These are phyloP conservation scores for Exophiala oligosperma DNA, from an alignment of 2,329 filamentous ascomycete species.

Conservation along the genomic window DNA sequence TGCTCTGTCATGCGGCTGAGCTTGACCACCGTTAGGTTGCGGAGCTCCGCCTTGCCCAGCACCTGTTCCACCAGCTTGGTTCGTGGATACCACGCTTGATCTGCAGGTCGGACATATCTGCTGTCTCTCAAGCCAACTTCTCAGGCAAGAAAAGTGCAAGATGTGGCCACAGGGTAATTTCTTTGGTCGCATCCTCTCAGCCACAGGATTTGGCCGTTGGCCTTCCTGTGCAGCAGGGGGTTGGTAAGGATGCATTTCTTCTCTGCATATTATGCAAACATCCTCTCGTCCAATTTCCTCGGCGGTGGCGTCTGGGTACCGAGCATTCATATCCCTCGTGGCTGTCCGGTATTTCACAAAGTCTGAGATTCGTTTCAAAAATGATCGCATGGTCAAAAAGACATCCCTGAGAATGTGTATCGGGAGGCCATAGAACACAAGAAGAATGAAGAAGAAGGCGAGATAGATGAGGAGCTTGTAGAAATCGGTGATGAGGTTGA, in stretches of 20 bases:
- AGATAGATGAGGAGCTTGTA: conserved; percentile 87
- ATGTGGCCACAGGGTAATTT: conserved; percentile 97
- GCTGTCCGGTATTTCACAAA: conserved; percentile 88
- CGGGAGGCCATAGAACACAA: conserved; percentile 90
- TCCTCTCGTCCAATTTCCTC: conserved; percentile 85
- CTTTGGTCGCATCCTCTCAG: conserved; percentile 85
- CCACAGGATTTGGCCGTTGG: conserved; percentile 48
- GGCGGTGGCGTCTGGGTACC: conserved; percentile 84
- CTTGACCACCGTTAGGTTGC: conserved; percentile 14
- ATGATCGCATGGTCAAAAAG: conserved; percentile 89
- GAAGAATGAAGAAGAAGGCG: conserved; percentile 88
- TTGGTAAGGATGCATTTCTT: conserved; percentile 86
- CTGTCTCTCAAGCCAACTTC: conserved; percentile 95
- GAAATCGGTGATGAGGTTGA: conserved; percentile 86
- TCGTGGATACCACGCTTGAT: conserved; percentile 64
- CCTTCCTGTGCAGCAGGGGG: conserved; percentile 45
- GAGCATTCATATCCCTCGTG: conserved; percentile 86
- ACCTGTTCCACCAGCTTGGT: conserved; percentile 32
- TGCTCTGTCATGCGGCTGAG: conserved; percentile 36
- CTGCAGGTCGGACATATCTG: conserved; percentile 96
- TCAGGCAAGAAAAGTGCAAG: conserved; percentile 87
- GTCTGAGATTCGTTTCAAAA: conserved; percentile 84
- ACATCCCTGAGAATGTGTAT: conserved; percentile 97
- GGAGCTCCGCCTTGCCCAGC: conserved; percentile 30
- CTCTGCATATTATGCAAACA: conserved; percentile 95